Evolutionary conservation across 768 basidiomycete species (phyloP), one percentile per base, ranked within the genome.

Genomic region (Krasilnikovozyma curviuscula): DNA sequence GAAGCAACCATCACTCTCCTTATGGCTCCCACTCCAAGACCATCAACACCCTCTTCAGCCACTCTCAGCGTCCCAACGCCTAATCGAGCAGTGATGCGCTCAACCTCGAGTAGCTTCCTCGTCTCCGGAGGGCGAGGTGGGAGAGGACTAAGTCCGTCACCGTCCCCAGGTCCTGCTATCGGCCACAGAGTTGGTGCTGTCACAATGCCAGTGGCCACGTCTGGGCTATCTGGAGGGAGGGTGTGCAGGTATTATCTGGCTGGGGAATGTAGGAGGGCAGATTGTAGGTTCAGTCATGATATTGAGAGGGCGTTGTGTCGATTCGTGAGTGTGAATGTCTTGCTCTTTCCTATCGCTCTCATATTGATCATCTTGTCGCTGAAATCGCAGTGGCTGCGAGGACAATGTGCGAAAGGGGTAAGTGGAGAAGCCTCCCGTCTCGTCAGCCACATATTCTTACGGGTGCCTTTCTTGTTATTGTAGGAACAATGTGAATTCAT

Each of bases 311-410:
- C 89, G 1, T 64, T 95, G 19, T 88, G 83, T 67, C 80, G 93
- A 30, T 98, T 98, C 69, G n/a, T n/a, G n/a, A n/a, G n/a, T n/a
- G n/a, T n/a, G n/a, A n/a, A n/a, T n/a, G n/a, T n/a, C n/a, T n/a
- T n/a, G n/a, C n/a, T n/a, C n/a, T n/a, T n/a, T n/a, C n/a, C n/a
- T n/a, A n/a, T n/a, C n/a, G n/a, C n/a, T n/a, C n/a, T n/a, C n/a
- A n/a, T n/a, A n/a, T n/a, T n/a, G n/a, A n/a, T n/a, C n/a, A n/a
- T n/a, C n/a, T n/a, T n/a, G n/a, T n/a, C n/a, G n/a, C n/a, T n/a
- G n/a, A n/a, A n/a, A n/a, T n/a, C n/a, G n/a, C n/a, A n/a, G n/a
- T 98, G 93, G 93, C 73, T 98, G 27, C 76, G 89, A 43, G 91
- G 91, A 5, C 86, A 86, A 38, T 98, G 93, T 60, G 84, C 89